Percentiles rank a stretch among this genome's conserved stretches.
phyloP scores from a whole-genome alignment of 108 stramenopile genomes.

The Nitzschia sp. region DNA sequence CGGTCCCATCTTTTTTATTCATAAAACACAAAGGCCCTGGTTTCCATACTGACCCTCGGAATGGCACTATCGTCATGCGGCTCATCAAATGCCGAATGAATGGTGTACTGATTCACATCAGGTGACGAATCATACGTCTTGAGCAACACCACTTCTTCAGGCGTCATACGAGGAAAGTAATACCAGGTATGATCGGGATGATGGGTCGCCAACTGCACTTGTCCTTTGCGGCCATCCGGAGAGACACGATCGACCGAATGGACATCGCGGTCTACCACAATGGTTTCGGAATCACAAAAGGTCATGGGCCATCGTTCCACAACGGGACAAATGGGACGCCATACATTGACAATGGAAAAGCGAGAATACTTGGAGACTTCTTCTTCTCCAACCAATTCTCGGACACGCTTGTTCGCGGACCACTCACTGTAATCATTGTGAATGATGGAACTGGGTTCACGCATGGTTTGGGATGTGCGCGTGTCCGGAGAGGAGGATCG shows the following conservation, averaged over 20 bases:
- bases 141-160: not conserved
- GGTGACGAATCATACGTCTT: not conserved
- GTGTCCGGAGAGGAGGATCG: not conserved
- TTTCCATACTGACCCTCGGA: not conserved
- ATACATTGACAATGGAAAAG: conserved; percentile 2
- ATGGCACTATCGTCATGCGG: not conserved
- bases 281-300: not conserved
- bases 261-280: not conserved
- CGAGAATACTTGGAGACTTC: not conserved
- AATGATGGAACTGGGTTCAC: conserved; percentile 1
- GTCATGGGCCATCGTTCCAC: conserved; percentile 3
- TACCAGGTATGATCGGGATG: not conserved
- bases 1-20: not conserved
- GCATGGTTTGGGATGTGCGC: not conserved
- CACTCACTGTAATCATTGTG: not conserved
- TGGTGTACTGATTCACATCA: not conserved
- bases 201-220: conserved; percentile 2
- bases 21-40: conserved; percentile 1
- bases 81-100: not conserved
- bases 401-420: not conserved
- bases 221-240: not conserved
- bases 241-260: not conserved
- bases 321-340: not conserved
- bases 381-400: not conserved
- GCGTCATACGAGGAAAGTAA: not conserved